Percentiles rank a stretch among this genome's conserved stretches.
Evolutionary conservation across 2,329 filamentous ascomycete species (phyloP).

Genomic region (Fusarium nodosum): DNA sequence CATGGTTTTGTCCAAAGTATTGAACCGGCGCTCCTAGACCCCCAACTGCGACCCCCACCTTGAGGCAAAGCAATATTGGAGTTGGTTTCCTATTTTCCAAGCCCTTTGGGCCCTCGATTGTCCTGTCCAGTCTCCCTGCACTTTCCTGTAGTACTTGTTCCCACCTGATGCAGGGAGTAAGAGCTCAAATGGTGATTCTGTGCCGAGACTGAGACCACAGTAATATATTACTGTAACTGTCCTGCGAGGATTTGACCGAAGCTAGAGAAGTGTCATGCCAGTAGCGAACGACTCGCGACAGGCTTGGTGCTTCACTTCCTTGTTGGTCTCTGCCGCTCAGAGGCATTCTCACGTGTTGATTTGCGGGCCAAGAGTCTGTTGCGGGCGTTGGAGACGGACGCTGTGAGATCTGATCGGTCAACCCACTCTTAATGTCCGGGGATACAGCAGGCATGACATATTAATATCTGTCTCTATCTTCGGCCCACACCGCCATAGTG

Average conservation of each 20-base stretch:
- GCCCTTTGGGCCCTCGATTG: background rate
- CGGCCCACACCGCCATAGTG: constrained; percentile 48
- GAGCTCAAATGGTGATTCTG: constrained; percentile 22
- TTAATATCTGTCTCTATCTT: constrained; percentile 51
- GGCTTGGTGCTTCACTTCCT: constrained; percentile 30
- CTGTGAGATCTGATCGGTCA: constrained; percentile 49
- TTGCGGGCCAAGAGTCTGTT: constrained; percentile 39
- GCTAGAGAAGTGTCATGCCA: constrained; percentile 29
- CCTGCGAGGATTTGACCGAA: constrained; percentile 29
- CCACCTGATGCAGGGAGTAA: constrained; percentile 21
- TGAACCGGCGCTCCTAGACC: constrained; percentile 11
- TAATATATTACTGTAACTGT: constrained; percentile 4
- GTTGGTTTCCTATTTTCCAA: constrained; percentile 4
- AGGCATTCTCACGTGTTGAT: constrained; percentile 33
- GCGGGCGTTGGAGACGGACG: constrained; percentile 45
- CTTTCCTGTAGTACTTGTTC: constrained; percentile 13
- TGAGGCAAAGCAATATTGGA: constrained; percentile 34
- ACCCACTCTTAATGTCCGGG: constrained; percentile 39
- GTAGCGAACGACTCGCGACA: constrained; percentile 26
- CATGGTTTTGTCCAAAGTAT: constrained; percentile 25
- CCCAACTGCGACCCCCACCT: constrained; percentile 34
- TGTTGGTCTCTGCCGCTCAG: constrained; percentile 31
- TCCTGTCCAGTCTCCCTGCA: background rate
- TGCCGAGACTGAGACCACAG: constrained; percentile 15
- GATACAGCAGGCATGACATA: constrained; percentile 47